phyloP scores from a whole-genome alignment of 2,329 filamentous ascomycete genomes.

The Penicillium aurantiogriseum region DNA sequence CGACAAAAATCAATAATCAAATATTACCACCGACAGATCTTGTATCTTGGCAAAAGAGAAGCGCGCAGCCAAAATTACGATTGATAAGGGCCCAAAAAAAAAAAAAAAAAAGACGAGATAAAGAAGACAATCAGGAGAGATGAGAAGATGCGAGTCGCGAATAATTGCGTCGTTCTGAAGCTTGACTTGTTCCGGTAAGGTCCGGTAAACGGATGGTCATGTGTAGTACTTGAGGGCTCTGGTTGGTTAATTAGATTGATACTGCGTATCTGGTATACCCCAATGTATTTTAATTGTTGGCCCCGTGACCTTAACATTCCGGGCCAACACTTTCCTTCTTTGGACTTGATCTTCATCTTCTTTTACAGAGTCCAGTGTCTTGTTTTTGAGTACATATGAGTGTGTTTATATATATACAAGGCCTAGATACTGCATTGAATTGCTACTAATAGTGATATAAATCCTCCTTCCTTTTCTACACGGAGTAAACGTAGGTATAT shows the following conservation, averaged over 20 bases:
- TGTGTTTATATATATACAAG: too few species aligned
- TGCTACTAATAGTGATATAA: not conserved
- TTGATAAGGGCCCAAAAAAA: not conserved
- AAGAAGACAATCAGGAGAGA: constrained; percentile 26
- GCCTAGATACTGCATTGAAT: not conserved
- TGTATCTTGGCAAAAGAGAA: not conserved
- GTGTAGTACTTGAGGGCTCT: not conserved
- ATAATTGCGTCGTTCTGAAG: constrained; percentile 16
- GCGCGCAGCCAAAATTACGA: constrained; percentile 1
- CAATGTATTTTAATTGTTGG: constrained; percentile 16
- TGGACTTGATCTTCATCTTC: not conserved
- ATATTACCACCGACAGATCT: constrained; percentile 17
- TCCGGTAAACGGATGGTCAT: constrained; percentile 16
- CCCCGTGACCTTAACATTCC: constrained; percentile 19
- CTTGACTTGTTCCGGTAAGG: constrained; percentile 27
- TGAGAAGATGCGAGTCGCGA: constrained; percentile 19
- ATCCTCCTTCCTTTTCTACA: not conserved
- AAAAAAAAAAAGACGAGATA: constrained; percentile 11
- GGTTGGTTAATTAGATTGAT: constrained; percentile 9
- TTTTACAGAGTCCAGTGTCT: not conserved
- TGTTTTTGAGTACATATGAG: too few species aligned
- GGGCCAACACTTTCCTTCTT: not conserved
- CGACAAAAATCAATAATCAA: constrained; percentile 11
- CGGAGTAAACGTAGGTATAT: not conserved
- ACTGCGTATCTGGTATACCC: not conserved